Evolutionary conservation across 805 yeast species (phyloP).

Genomic region (Blastobotrys attinorum): DNA sequence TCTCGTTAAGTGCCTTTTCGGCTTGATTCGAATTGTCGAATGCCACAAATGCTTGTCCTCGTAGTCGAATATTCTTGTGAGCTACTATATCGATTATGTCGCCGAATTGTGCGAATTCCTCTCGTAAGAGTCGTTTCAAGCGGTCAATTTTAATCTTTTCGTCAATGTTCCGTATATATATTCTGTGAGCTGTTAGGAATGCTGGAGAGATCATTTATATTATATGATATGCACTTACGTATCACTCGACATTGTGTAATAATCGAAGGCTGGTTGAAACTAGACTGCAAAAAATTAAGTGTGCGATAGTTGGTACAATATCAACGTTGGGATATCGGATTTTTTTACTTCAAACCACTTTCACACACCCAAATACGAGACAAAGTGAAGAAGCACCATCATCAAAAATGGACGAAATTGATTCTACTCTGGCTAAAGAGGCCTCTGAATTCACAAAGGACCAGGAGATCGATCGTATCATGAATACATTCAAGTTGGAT

Average conservation of each 20-base stretch:
- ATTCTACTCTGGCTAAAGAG: constrained; percentile 25
- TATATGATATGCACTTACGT: too few species aligned
- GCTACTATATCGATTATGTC: constrained; percentile 45
- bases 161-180: constrained; percentile 67
- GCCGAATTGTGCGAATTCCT: constrained; percentile 40
- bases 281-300: too few species aligned
- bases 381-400: too few species aligned
- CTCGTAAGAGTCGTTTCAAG: constrained; percentile 37
- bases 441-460: constrained; percentile 32
- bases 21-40: constrained; percentile 40
- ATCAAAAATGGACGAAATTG: constrained; percentile 16
- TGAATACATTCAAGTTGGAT: constrained; percentile 41
- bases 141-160: constrained; percentile 54
- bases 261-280: too few species aligned
- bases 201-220: too few species aligned
- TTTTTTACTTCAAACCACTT: too few species aligned
- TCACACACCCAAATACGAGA: too few species aligned
- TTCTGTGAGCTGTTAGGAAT: constrained; percentile 4
- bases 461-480: constrained; percentile 48
- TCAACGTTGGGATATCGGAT: too few species aligned
- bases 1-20: constrained; percentile 35
- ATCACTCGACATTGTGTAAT: too few species aligned
- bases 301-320: too few species aligned
- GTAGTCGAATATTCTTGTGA: constrained; percentile 52
- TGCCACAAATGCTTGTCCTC: constrained; percentile 79